Percentiles rank a stretch among this genome's conserved stretches.
Conservation (phyloP, 331 rosid genomes). For the Cucumis variabilis region DNA sequence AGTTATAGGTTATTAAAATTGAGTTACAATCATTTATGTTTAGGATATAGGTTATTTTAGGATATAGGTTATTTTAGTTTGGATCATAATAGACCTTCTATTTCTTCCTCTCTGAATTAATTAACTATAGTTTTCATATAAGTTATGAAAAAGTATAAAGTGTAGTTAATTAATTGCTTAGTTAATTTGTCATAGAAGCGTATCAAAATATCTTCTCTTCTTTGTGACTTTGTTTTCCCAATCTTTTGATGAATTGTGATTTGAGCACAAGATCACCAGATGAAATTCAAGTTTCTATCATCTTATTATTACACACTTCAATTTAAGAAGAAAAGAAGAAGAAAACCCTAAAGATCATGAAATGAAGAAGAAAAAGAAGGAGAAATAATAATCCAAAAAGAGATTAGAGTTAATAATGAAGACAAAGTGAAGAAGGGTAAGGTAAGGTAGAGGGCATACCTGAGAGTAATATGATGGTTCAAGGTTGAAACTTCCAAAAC, state of each 20-base stretch:
- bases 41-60: too few relatives aligned
- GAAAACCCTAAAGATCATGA: too few relatives aligned
- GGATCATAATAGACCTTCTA: neutral
- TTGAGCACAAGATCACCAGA: neutral
- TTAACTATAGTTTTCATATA: neutral
- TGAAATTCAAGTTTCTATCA: neutral
- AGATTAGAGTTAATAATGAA: too few relatives aligned
- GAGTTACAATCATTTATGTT: too few relatives aligned
- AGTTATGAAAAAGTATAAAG: neutral
- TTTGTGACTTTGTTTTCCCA: neutral
- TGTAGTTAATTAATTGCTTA: neutral
- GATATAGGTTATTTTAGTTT: too few relatives aligned
- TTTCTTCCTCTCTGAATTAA: neutral
- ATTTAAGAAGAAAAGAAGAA: too few relatives aligned
- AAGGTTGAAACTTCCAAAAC: conserved; percentile 48
- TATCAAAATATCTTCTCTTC: neutral
- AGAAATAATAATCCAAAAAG: too few relatives aligned
- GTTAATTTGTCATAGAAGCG: neutral
- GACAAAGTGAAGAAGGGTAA: neutral
- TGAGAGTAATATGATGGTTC: conserved; percentile 46
- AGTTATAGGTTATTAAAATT: too few relatives aligned
- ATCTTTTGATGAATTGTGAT: neutral
- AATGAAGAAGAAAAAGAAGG: too few relatives aligned
- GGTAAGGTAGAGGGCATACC: conserved; percentile 39
- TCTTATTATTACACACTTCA: neutral